A percentile compares a stretch with the other conserved stretches of the same genome.
Conservation (phyloP, 2,329 filamentous ascomycete genomes). For the Remersonia thermophila region DNA sequence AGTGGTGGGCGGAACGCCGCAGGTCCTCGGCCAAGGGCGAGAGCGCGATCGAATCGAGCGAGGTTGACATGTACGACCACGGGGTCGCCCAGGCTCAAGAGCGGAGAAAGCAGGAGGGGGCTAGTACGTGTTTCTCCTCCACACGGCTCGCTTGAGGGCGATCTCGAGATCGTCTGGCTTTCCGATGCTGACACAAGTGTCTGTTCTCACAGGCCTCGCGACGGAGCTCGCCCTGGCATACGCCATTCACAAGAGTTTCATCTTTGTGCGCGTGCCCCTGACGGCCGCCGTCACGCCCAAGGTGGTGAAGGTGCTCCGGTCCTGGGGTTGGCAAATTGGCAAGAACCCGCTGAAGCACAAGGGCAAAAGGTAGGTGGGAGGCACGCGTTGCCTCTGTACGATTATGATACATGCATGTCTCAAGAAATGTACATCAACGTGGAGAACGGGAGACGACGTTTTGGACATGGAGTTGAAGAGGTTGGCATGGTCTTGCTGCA, state of each 20-base stretch:
- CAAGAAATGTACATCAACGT: too few species aligned
- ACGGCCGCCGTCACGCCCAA: constrained; percentile 86
- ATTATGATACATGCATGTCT: not conserved
- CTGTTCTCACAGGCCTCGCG: constrained; percentile 45
- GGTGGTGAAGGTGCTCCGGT: constrained; percentile 75
- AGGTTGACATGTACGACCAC: constrained; percentile 25
- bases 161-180: too few species aligned
- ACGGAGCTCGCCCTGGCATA: constrained; percentile 91
- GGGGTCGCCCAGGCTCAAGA: constrained; percentile 52
- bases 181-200: too few species aligned
- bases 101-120: constrained; percentile 45
- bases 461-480: constrained; percentile 4
- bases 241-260: constrained; percentile 94
- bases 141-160: too few species aligned
- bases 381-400: too few species aligned
- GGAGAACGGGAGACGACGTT: too few species aligned
- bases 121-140: constrained; percentile 50
- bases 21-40: constrained; percentile 32
- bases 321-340: constrained; percentile 92
- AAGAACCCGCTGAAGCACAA: constrained; percentile 33
- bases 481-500: not conserved
- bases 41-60: constrained; percentile 14
- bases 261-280: constrained; percentile 87
- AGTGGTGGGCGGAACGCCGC: constrained; percentile 39
- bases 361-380: too few species aligned